Evolutionary conservation across 2,329 filamentous ascomycete genomes (phyloP).

Genomic region (Epichloe brachyelytri): DNA sequence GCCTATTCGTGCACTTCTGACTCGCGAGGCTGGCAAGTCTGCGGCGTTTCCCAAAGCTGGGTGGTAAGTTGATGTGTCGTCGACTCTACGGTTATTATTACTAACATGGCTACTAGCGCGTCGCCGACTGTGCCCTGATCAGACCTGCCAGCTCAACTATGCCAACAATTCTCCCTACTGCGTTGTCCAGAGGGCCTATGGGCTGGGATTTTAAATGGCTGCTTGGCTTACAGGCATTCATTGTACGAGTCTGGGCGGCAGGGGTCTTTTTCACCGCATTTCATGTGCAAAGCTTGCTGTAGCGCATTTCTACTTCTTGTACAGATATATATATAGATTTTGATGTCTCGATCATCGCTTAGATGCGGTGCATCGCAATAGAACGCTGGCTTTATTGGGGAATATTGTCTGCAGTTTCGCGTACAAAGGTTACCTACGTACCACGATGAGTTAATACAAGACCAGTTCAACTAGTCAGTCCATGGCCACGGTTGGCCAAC

Average conservation of each 20-base stretch:
- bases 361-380: background rate
- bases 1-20: slow-evolving; percentile 1
- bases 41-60: background rate
- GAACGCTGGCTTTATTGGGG: background rate
- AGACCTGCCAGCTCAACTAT: background rate
- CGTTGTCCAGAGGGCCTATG: background rate
- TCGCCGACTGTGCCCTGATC: background rate
- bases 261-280: background rate
- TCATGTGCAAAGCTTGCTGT: background rate
- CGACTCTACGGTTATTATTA: background rate
- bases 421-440: no score
- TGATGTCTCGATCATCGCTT: background rate
- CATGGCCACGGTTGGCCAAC: no score
- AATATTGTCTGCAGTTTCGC: no score
- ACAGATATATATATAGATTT: background rate
- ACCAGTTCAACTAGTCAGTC: no score
- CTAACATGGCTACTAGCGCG: background rate
- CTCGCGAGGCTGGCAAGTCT: background rate
- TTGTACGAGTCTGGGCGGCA: background rate
- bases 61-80: background rate
- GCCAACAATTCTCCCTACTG: background rate
- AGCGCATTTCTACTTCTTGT: background rate
- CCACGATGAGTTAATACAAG: no score
- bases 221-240: no score
- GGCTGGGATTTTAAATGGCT: no score